Percentiles rank a stretch among this genome's conserved stretches.
These are phyloP conservation scores for Sphagnum tenellum DNA, from an alignment of 225 moss, liverwort and hornwort species.

Conservation along the genomic window DNA sequence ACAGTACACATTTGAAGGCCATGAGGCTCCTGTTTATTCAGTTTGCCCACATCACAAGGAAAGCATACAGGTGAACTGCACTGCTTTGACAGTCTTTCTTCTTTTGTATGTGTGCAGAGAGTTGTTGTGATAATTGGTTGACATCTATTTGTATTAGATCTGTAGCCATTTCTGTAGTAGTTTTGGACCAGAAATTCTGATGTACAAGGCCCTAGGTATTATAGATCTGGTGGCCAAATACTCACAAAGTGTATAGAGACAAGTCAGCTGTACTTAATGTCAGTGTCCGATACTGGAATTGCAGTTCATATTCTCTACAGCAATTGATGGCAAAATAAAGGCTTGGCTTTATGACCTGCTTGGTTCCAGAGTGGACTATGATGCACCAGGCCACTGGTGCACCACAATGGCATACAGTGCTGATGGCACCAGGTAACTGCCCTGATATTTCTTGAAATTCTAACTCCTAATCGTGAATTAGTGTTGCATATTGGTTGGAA, in stretches of 20 bases:
- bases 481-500: no score
- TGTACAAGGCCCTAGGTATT: no score
- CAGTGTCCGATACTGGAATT: background rate
- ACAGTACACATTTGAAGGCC: conserved; percentile 91
- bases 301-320: conserved; percentile 98
- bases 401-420: conserved; percentile 99
- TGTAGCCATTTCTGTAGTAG: no score
- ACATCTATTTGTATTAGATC: no score
- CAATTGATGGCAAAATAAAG: conserved; percentile 98
- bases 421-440: conserved; percentile 73
- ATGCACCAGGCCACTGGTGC: conserved; percentile 99
- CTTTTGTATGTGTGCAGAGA: no score
- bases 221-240: no score
- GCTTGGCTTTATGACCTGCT: conserved; percentile 94
- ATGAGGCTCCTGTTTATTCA: conserved; percentile 95
- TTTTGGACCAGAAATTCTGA: no score
- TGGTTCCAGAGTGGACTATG: conserved; percentile 96
- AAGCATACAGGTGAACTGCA: conserved; percentile 63
- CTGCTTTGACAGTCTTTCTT: background rate
- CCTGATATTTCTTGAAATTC: no score
- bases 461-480: no score
- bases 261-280: background rate
- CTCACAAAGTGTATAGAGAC: no score
- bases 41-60: conserved; percentile 99
- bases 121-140: no score